Base-by-base conservation (phyloP, 1,139 yeast species). In the Yamadazyma aaseri region DNA sequence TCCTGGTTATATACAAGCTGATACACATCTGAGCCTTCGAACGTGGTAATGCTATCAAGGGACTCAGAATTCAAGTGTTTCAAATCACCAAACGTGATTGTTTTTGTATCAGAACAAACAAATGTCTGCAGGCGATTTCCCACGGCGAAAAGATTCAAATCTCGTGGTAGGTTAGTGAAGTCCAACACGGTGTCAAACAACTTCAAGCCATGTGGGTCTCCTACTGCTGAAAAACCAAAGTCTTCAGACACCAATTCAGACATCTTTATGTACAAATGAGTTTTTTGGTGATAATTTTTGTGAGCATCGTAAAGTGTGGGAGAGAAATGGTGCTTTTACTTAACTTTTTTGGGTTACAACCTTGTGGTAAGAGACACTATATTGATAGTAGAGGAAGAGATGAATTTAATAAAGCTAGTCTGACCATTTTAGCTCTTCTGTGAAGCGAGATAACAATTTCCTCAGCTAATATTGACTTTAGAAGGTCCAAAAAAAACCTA, bases 161-260 rank as follows among this genome's bases (percentile, higher is more conserved):
- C 46, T 3, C 44, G 42, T 2, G 33, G 32, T 2, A 17, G 11
- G 14, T 7, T 9, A 11, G 16, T 48, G 28, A 63, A 49, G 26
- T 60, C 65, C 9, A 68, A 38, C 4, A 57, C 50, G 2, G 28
- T 14, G 5, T 46, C 55, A 33, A 67, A 63, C 4, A 65, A 40
- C 9, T 41, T 38, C 12, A 58, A 32, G 2, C 71, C 73, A 12
- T 50, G 52, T 12, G 49, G 54, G 3, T 40, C 44, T 3, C 56
- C 50, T 28, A 53, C 47, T 13, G 61, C 47, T 34, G 58, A 57
- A 53, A 65, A 69, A 18, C 73, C 73, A 35, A 65, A 55, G 45
- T 60, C 64, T 44, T 69, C 73, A 2, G 73, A 56, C 7, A 55
- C 44, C 12, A 46, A 35, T 47, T 64, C 69, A 20, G 33, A 10